phyloP scores from a whole-genome alignment of 768 basidiomycete species.

The Crassisporium funariophilum region DNA sequence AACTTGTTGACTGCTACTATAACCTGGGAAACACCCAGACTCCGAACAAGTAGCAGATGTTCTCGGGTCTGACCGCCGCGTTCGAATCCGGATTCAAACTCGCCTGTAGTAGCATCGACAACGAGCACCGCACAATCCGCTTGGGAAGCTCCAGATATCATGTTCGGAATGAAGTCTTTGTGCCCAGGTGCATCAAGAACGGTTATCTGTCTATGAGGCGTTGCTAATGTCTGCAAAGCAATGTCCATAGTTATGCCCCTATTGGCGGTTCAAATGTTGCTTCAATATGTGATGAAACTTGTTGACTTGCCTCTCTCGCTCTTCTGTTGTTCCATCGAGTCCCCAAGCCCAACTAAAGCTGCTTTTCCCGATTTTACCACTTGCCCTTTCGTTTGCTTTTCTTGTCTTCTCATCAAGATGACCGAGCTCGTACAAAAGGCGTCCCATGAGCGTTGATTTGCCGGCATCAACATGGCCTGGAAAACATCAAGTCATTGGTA shows the following conservation, averaged over 20 bases:
- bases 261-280: constrained; percentile 7
- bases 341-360: constrained; percentile 99
- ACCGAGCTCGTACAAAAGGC: constrained; percentile 91
- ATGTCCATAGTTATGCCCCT: constrained; percentile 99
- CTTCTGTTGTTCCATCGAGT: constrained; percentile 89
- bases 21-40: constrained; percentile 89
- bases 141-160: constrained; percentile 98
- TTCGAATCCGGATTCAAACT: constrained; percentile 96
- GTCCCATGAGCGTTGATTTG: constrained; percentile 97
- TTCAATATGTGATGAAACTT: background rate
- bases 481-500: constrained; percentile 1
- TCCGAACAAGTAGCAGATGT: constrained; percentile 88
- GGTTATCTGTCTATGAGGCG: constrained; percentile 77
- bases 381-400: constrained; percentile 84
- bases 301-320: constrained; percentile 75
- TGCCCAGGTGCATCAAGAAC: constrained; percentile 98
- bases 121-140: constrained; percentile 95
- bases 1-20: constrained; percentile 95
- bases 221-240: constrained; percentile 77
- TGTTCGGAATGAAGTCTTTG: constrained; percentile 97
- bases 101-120: constrained; percentile 85
- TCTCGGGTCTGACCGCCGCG: constrained; percentile 95
- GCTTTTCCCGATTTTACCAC: constrained; percentile 86
- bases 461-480: constrained; percentile 98
- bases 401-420: constrained; percentile 83